Evolutionary conservation across 176 grass and related monocot genomes (phyloP).

Genomic region (Hyparrhenia diplandra): DNA sequence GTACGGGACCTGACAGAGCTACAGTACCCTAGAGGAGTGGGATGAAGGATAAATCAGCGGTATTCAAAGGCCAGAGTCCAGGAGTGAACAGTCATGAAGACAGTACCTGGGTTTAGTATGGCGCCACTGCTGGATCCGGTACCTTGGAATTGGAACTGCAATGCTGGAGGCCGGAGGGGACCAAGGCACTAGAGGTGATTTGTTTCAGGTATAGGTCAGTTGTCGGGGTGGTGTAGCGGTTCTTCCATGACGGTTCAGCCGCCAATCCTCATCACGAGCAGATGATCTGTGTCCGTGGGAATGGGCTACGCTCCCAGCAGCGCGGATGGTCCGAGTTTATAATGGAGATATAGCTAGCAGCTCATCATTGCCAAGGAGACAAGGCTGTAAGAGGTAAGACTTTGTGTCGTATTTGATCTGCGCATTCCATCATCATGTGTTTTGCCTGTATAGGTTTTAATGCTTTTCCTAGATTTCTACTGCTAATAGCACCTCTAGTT

Average conservation of each 20-base stretch:
- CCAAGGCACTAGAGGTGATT: background rate
- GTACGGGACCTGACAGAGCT: too few species aligned
- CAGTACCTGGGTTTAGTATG: background rate
- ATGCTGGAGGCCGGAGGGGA: background rate
- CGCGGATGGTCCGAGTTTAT: background rate
- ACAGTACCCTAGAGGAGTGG: too few species aligned
- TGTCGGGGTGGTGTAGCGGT: background rate
- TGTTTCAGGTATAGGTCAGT: background rate
- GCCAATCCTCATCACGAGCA: background rate
- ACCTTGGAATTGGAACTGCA: background rate
- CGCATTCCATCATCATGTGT: background rate
- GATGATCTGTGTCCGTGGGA: background rate
- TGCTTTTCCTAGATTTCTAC: background rate
- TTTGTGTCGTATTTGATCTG: background rate
- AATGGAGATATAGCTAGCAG: background rate
- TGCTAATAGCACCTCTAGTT: background rate
- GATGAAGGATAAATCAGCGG: background rate
- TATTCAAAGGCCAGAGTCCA: background rate
- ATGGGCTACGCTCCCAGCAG: background rate
- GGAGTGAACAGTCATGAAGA: background rate
- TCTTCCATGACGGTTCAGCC: background rate
- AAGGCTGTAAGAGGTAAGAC: background rate
- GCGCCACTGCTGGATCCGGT: background rate
- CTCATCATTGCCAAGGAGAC: background rate
- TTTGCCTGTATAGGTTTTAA: background rate